phyloP scores from a whole-genome alignment of 2,329 filamentous ascomycete genomes.

The Albophoma yamanashiensis region DNA sequence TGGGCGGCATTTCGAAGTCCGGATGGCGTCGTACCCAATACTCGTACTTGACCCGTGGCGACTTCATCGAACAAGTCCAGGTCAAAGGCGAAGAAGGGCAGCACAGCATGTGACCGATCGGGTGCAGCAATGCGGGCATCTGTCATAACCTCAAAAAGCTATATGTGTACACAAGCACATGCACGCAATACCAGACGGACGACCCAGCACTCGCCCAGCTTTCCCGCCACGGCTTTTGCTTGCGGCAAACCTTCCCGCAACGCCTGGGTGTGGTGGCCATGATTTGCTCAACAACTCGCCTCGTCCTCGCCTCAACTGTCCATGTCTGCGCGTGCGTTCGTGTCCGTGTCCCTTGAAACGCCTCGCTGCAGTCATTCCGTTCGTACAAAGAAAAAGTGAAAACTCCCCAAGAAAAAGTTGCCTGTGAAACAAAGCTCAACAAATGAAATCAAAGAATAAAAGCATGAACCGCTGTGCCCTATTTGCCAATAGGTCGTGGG shows the following conservation, averaged over 20 bases:
- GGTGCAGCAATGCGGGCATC: neutral
- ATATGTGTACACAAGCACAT: neutral
- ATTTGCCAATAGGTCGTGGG: conserved; percentile 23
- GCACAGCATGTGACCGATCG: too few species aligned
- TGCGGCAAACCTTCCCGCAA: neutral
- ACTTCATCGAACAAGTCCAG: neutral
- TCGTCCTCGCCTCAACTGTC: neutral
- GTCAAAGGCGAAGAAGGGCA: neutral
- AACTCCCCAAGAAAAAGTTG: neutral
- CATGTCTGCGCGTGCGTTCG: neutral
- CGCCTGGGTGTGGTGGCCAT: neutral
- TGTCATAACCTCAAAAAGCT: neutral
- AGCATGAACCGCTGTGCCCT: neutral
- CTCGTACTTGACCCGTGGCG: too few species aligned
- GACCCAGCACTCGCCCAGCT: neutral
- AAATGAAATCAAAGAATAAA: neutral
- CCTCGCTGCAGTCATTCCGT: conserved; percentile 12
- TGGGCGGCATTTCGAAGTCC: too few species aligned
- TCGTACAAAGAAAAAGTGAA: conserved; percentile 4
- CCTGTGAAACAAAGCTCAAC: conserved; percentile 7
- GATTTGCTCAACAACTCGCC: neutral
- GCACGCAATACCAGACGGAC: neutral
- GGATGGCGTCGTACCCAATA: too few species aligned
- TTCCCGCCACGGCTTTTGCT: neutral
- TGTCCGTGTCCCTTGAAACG: conserved; percentile 5